phyloP scores from a whole-genome alignment of 768 basidiomycete species.

The Hemileccinum impolitum region DNA sequence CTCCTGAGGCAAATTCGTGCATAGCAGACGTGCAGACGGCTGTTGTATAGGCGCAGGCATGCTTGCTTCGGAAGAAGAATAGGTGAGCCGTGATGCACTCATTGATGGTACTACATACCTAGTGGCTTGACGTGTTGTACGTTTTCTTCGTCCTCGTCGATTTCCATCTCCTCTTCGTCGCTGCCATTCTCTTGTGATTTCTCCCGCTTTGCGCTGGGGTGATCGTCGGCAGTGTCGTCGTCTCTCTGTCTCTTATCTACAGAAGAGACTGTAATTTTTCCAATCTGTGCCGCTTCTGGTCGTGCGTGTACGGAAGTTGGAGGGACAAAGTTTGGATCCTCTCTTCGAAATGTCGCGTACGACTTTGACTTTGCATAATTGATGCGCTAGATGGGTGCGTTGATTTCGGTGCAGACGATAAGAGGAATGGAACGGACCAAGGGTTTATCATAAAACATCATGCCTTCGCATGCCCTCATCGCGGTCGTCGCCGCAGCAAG shows the following conservation, averaged over 20 bases:
- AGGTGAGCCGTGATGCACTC: constrained; percentile 9
- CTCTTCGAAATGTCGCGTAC: constrained; percentile 72
- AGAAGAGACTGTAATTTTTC: constrained; percentile 30
- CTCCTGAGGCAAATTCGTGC: constrained; percentile 87
- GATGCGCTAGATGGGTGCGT: constrained; percentile 60
- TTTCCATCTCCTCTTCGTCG: constrained; percentile 91
- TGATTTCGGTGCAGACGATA: constrained; percentile 5
- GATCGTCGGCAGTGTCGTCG: constrained; percentile 51
- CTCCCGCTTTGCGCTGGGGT: constrained; percentile 62
- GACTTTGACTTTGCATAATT: constrained; percentile 89
- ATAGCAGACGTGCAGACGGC: constrained; percentile 61
- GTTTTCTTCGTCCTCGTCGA: constrained; percentile 81
- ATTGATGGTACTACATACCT: constrained; percentile 41
- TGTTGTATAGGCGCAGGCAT: constrained; percentile 51
- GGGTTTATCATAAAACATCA: constrained; percentile 90
- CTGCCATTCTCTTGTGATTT: constrained; percentile 58
- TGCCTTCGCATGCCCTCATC: constrained; percentile 89
- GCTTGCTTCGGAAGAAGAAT: constrained; percentile 25
- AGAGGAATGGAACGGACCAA: constrained; percentile 54
- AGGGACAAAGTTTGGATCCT: constrained; percentile 79
- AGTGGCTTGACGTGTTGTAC: constrained; percentile 38
- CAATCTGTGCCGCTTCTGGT: constrained; percentile 41
- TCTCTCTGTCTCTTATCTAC: constrained; percentile 68
- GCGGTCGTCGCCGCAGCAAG: constrained; percentile 88
- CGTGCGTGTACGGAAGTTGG: constrained; percentile 65